Evolutionary conservation across 306 rosid genomes (phyloP), one percentile per base, ranked within the genome.

Genomic region (Rubus idaeus): DNA sequence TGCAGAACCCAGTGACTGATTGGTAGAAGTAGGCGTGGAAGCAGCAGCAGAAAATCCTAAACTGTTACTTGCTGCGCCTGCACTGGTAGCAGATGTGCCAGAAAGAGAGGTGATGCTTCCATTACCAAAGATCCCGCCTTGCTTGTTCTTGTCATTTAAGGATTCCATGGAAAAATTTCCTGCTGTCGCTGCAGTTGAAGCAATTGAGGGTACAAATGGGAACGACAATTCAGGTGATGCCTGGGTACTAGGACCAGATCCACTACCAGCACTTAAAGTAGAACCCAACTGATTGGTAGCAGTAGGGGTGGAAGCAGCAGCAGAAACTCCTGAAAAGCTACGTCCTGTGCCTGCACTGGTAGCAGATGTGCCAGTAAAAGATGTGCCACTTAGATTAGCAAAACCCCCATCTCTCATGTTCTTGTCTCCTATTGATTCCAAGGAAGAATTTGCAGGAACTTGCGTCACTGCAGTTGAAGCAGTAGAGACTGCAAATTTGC

Each of bases 41-140:
- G 90, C 68, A 5, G 84, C 63, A 70, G 94, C 90, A 89, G 86
- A 70, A 46, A 85, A 78, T 69, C 92, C 91, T 79, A 84, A 88
- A 72, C 75, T 62, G 49, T 84, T 51, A 83, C 73, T 83, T 73
- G 85, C 88, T 51, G 87, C 17, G 61, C 84, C 83, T 55, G 88
- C 81, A 55, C 40, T 71, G 30, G 86, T 37, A 70, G 87, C 80
- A 72, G 90, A 76, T 44, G 87, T 37, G 81, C 78, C 86, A 58
- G 83, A 68, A 53, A 82, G 81, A 57, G 80, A 70, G 71, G 83
- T 26, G 73, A 84, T 75, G 69, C 88, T 82, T 77, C 75, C 47
- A 72, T 57, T 85, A 81, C 89, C 73, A 13, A 68, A 71, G 40
- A 83, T 82, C 42, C 83, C 74, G 70, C 81, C 95, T 83, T 78